Evolutionary conservation across 2,329 filamentous ascomycete species (phyloP).

Genomic region (Didymella pinodella): DNA sequence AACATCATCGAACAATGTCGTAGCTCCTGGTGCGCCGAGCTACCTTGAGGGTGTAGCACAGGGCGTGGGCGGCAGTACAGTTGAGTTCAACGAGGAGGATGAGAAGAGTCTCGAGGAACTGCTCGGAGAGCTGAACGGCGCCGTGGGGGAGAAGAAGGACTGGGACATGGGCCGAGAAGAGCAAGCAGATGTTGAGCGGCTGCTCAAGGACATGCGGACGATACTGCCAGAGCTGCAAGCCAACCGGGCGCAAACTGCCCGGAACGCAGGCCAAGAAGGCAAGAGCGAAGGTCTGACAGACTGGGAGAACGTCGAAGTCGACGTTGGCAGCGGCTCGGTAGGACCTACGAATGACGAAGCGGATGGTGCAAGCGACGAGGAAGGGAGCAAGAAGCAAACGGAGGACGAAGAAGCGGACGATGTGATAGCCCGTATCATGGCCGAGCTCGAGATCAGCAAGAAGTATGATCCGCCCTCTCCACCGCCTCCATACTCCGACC

Average conservation of each 20-base stretch:
- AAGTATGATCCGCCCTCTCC: slow-evolving; percentile 48
- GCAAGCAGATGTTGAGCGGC: slow-evolving; percentile 50
- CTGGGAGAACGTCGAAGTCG: slow-evolving; percentile 46
- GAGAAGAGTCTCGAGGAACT: slow-evolving; percentile 59
- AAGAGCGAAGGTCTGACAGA: slow-evolving; percentile 34
- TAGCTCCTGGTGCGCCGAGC: slow-evolving; percentile 45
- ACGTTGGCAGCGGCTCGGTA: slow-evolving; percentile 36
- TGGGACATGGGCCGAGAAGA: slow-evolving; percentile 54
- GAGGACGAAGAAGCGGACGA: slow-evolving; percentile 56
- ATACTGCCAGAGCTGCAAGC: slow-evolving; percentile 49
- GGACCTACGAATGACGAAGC: slow-evolving; percentile 28
- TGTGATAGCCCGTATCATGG: slow-evolving; percentile 56
- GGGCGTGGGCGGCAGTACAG: slow-evolving; percentile 35
- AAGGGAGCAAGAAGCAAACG: slow-evolving; percentile 33
- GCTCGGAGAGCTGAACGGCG: slow-evolving; percentile 51
- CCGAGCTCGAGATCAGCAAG: slow-evolving; percentile 55
- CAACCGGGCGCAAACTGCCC: slow-evolving; percentile 16
- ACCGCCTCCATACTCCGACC: slow-evolving; percentile 26
- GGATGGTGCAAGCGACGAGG: slow-evolving; percentile 29
- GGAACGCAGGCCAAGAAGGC: slow-evolving; percentile 3
- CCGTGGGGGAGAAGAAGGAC: slow-evolving; percentile 43
- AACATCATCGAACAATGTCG: slow-evolving; percentile 26
- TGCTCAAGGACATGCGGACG: slow-evolving; percentile 53
- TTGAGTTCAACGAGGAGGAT: slow-evolving; percentile 50
- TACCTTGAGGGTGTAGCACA: slow-evolving; percentile 45